phyloP scores from a whole-genome alignment of 1,284 basidiomycete species.

The Naganishia sp. region DNA sequence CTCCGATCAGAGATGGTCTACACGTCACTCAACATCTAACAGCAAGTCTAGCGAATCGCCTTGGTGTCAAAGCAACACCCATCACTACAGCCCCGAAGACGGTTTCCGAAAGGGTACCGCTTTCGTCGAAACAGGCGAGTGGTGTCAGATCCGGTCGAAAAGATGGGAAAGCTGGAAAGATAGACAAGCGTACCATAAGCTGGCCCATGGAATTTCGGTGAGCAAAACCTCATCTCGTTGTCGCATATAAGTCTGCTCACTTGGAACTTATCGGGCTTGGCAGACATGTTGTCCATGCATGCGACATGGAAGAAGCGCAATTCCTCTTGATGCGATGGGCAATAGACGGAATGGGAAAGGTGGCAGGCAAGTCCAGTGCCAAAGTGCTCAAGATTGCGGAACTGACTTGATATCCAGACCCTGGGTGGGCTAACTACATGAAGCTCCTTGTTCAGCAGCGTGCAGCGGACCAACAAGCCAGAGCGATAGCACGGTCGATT shows the following conservation, averaged over 20 bases:
- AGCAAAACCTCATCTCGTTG: constrained; percentile 45
- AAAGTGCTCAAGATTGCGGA: constrained; percentile 19
- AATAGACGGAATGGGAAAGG: constrained; percentile 84
- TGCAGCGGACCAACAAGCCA: constrained; percentile 67
- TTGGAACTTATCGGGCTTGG: constrained; percentile 29
- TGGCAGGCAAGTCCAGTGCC: constrained; percentile 66
- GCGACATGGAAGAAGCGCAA: constrained; percentile 86
- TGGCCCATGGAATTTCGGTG: constrained; percentile 80
- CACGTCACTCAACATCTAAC: neutral
- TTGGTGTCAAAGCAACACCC: neutral
- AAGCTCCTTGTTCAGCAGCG: constrained; percentile 71
- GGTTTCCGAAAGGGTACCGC: neutral
- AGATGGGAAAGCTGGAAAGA: constrained; percentile 57
- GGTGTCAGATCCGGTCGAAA: neutral
- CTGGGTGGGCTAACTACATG: constrained; percentile 85
- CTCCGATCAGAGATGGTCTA: neutral
- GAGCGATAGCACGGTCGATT: constrained; percentile 74
- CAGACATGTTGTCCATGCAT: constrained; percentile 91
- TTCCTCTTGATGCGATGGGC: constrained; percentile 87
- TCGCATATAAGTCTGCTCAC: constrained; percentile 5
- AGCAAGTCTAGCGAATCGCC: neutral
- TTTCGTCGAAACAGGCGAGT: neutral
- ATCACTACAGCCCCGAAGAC: neutral
- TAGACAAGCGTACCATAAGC: constrained; percentile 84
- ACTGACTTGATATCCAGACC: constrained; percentile 61